phyloP scores from a whole-genome alignment of 805 yeast genomes.

The Barnettozyma salicaria region DNA sequence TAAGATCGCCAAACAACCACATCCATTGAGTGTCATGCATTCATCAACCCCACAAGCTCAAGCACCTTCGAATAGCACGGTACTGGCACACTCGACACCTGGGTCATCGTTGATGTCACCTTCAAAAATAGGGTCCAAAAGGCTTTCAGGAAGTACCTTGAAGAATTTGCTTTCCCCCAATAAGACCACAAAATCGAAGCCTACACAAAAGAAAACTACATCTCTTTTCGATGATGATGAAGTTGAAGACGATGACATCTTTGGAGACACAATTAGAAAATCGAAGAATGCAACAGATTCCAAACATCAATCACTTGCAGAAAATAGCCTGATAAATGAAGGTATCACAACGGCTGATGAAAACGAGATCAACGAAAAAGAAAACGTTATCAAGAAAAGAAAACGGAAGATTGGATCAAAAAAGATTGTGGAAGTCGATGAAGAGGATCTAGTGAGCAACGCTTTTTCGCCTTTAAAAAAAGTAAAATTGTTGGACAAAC shows the following conservation, averaged over 20 bases:
- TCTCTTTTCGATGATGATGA: slow-evolving; percentile 27
- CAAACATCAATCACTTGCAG: background rate
- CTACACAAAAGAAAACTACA: slow-evolving; percentile 6
- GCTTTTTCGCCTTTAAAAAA: slow-evolving; percentile 20
- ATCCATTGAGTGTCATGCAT: slow-evolving; percentile 4
- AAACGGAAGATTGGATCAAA: slow-evolving; percentile 21
- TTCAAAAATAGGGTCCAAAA: slow-evolving; percentile 16
- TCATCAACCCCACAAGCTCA: slow-evolving; percentile 16
- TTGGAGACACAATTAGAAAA: slow-evolving; percentile 16
- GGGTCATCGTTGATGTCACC: slow-evolving; percentile 19
- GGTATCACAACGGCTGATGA: slow-evolving; percentile 1
- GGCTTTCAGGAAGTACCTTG: slow-evolving; percentile 17
- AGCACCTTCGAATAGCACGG: slow-evolving; percentile 9
- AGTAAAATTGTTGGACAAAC: slow-evolving; percentile 22
- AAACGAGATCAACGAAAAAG: background rate
- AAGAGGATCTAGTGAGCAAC: slow-evolving; percentile 14
- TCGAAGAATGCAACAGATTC: slow-evolving; percentile 7
- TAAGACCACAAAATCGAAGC: slow-evolving; percentile 3
- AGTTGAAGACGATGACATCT: slow-evolving; percentile 26
- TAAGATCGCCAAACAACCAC: slow-evolving; percentile 2
- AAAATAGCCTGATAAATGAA: slow-evolving; percentile 3
- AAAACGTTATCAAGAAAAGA: slow-evolving; percentile 12
- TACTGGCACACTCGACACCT: slow-evolving; percentile 26
- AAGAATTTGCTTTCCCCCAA: slow-evolving; percentile 22
- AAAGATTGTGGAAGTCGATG: slow-evolving; percentile 18